Percentiles rank a stretch among this genome's conserved stretches.
Evolutionary conservation across 2,329 filamentous ascomycete species (phyloP).

Genomic region (Verticillium alfalfae): DNA sequence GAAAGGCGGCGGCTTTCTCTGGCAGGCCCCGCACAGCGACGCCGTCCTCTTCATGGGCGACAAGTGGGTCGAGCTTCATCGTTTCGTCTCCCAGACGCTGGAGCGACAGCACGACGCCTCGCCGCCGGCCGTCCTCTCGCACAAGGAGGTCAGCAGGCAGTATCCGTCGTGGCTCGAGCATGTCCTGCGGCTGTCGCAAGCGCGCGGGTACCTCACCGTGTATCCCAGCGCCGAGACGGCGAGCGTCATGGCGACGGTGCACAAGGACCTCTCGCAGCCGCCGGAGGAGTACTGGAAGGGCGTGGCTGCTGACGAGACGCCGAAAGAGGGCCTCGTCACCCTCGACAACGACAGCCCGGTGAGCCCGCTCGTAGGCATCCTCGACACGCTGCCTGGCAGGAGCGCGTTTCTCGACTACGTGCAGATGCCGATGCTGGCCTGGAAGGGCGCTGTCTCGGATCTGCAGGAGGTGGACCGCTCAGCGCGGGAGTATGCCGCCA

Average conservation of each 20-base stretch:
- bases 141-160: conserved; percentile 60
- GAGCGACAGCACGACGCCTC: conserved; percentile 24
- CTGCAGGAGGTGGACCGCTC: conserved; percentile 32
- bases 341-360: conserved; percentile 11
- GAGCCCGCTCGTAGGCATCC: conserved; percentile 34
- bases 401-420: conserved; percentile 37
- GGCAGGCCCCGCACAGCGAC: conserved; percentile 79
- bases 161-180: conserved; percentile 77
- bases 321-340: conserved; percentile 15
- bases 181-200: conserved; percentile 67
- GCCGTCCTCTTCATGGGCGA: conserved; percentile 78
- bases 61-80: conserved; percentile 82
- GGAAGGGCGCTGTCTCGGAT: conserved; percentile 50
- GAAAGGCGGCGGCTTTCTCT: conserved; percentile 61
- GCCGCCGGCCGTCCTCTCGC: conserved; percentile 32
- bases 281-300: conserved; percentile 61
- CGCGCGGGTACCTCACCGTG: conserved; percentile 70
- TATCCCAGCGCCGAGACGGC: conserved; percentile 63
- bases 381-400: conserved; percentile 40
- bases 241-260: conserved; percentile 61
- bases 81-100: conserved; percentile 61
- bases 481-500: conserved; percentile 45
- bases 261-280: conserved; percentile 65
- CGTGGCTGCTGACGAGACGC: conserved; percentile 14
- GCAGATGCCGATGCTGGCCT: conserved; percentile 55